Conservation (phyloP, 2,329 filamentous ascomycete species). For the Tolypocladium tundrense region DNA sequence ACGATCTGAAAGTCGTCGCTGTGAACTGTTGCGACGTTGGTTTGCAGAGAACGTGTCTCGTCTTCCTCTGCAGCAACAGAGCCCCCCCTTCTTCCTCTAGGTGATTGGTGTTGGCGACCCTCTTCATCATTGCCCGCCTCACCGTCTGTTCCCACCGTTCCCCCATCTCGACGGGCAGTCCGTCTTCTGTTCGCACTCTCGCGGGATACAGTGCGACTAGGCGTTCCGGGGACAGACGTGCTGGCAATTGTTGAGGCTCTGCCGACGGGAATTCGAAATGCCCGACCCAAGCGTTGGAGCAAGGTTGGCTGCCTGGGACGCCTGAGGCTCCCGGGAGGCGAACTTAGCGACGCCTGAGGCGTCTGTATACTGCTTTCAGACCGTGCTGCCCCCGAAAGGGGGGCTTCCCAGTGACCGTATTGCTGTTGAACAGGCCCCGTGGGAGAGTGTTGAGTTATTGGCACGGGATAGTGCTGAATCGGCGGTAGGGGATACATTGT, state of each 20-base stretch:
- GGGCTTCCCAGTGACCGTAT: background rate
- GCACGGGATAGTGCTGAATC: background rate
- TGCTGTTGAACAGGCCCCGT: background rate
- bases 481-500: background rate
- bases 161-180: background rate
- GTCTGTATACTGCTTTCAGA: background rate
- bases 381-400: background rate
- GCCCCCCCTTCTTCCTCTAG: background rate
- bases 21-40: conserved; percentile 23
- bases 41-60: conserved; percentile 12
- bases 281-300: conserved; percentile 15
- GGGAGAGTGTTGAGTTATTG: background rate
- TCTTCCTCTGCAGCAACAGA: background rate
- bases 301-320: conserved; percentile 10
- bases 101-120: background rate
- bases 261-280: conserved; percentile 19
- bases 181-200: background rate
- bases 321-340: background rate
- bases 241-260: conserved; percentile 24
- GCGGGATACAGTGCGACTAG: background rate
- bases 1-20: conserved; percentile 22
- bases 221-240: conserved; percentile 11
- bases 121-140: background rate
- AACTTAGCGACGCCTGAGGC: background rate
- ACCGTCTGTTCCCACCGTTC: background rate